Evolutionary conservation across 345 rosid genomes (phyloP).

Genomic region (Salix arbutifolia): DNA sequence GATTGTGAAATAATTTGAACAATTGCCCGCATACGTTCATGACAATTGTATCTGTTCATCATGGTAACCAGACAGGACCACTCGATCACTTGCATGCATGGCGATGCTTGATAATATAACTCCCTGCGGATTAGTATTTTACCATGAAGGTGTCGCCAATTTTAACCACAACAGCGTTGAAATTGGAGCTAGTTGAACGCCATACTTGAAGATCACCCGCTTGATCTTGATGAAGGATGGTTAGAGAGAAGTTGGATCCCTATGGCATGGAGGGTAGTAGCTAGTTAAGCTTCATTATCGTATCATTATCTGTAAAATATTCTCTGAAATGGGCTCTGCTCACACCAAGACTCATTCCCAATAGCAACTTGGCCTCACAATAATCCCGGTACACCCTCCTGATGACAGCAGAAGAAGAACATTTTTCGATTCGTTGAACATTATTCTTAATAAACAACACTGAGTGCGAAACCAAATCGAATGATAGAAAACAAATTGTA

Average conservation of each 20-base stretch:
- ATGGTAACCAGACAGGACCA: background rate
- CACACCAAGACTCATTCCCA: slow-evolving; percentile 69
- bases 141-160: slow-evolving; percentile 99
- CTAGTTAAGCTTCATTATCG: slow-evolving; percentile 92
- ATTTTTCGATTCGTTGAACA: background rate
- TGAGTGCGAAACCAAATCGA: background rate
- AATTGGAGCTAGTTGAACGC: slow-evolving; percentile 66
- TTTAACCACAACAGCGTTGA: slow-evolving; percentile 81
- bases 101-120: too few species aligned
- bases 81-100: background rate
- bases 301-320: slow-evolving; percentile 75
- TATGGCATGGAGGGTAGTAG: slow-evolving; percentile 80
- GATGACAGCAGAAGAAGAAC: background rate
- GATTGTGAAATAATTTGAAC: background rate
- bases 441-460: background rate
- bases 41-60: background rate
- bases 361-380: slow-evolving; percentile 78
- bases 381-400: slow-evolving; percentile 78
- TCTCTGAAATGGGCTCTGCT: slow-evolving; percentile 50
- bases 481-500: background rate
- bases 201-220: slow-evolving; percentile 95
- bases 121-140: background rate
- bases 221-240: slow-evolving; percentile 93
- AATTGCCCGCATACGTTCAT: too few species aligned
- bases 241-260: slow-evolving; percentile 92